Conservation (phyloP, 768 basidiomycete species). For the Rhodotorula paludigena region DNA sequence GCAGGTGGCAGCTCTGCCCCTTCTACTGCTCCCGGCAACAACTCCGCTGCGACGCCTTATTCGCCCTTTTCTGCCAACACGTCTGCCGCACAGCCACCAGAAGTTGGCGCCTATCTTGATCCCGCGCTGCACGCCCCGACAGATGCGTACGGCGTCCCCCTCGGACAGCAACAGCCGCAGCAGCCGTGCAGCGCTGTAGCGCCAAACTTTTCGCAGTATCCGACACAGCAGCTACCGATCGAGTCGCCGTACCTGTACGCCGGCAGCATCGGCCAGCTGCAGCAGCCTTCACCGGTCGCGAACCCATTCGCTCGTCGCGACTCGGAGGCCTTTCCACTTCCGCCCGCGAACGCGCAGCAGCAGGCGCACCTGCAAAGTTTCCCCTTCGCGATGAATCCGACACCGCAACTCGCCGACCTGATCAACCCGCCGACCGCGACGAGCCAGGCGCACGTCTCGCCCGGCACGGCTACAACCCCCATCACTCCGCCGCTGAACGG, state of each 20-base stretch:
- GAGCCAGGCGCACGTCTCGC: background rate
- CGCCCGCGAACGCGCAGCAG: background rate
- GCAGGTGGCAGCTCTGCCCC: background rate
- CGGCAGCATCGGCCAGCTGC: background rate
- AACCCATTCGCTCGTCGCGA: background rate
- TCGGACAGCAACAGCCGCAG: background rate
- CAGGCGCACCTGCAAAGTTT: slow-evolving; percentile 9
- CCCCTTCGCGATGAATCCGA: slow-evolving; percentile 24
- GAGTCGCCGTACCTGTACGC: background rate
- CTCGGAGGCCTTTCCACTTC: slow-evolving; percentile 27
- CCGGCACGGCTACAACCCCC: background rate
- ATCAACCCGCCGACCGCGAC: slow-evolving; percentile 19
- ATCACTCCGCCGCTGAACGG: too few species aligned
- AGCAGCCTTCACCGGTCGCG: background rate
- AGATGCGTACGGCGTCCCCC: too few species aligned
- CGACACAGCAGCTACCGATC: background rate
- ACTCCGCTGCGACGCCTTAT: background rate
- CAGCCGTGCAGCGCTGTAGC: background rate
- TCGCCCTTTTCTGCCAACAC: background rate
- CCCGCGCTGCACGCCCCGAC: too few species aligned
- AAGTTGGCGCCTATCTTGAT: too few species aligned
- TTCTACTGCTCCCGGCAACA: too few species aligned
- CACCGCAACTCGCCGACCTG: slow-evolving; percentile 18
- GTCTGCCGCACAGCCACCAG: too few species aligned
- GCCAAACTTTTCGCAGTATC: background rate